Evolutionary conservation across 2,329 filamentous ascomycete genomes (phyloP), one percentile per base, ranked within the genome.

Genomic region (Metarhizium anisopliae): DNA sequence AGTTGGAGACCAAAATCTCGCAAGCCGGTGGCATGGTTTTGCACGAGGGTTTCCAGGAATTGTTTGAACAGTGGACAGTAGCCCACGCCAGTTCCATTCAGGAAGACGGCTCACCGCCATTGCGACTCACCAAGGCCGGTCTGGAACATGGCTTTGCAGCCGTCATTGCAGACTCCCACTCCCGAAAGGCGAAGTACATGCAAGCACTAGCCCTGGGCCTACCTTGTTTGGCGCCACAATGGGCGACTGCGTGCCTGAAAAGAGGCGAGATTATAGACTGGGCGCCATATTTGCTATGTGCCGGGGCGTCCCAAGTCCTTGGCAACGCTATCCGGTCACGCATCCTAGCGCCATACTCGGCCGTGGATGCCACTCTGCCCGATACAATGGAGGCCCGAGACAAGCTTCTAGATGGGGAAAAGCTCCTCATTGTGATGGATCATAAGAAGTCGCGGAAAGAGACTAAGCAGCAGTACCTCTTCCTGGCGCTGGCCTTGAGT

Each of bases 131-230:
- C 2, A 61, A 74, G 11, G 68, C 74, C 25, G 80, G 80, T 25
- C 65, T 73, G 40, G 72, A 78, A 2, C 74, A 85, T 1, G 86
- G 89, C 0, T 97, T 99, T 66, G 84, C 89, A 0, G 92, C 90
- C 4, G 74, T 97, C 14, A 89, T 99, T 58, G 87, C 92, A 0
- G 90, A 97, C 65, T 82, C 83, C 4, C 88, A 96, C 68, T 94
- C 89, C 6, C 84, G 93, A 50, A 91, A 90, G 59, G 82, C 85
- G 52, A 99, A 97, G 68, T 96, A 94, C 69, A 89, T 97, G 78
- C 92, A 97, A 72, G 94, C 94, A 0, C 80, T 99, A 2, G 92
- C 94, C 0, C 80, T 99, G 0, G 90, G 90, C 1, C 72, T 99
- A 0, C 94, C 94, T 0, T 96, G 92, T 64, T 77, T 99, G 2